These are phyloP conservation scores for Chaetomium sp. DNA, from an alignment of 2,329 filamentous ascomycete species.

Conservation along the genomic window DNA sequence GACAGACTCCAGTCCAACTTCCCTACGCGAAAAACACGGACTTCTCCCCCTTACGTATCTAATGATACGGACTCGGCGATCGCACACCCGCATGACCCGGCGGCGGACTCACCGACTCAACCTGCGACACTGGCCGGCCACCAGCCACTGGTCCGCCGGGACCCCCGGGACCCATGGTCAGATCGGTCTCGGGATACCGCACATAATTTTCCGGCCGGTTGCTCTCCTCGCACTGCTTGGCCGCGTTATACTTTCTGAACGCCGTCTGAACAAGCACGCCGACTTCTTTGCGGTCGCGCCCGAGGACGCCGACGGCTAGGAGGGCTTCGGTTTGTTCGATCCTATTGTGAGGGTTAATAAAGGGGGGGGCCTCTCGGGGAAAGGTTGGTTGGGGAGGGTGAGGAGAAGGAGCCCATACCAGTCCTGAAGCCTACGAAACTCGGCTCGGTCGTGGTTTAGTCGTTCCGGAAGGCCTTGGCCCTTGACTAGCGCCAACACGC, in stretches of 20 bases:
- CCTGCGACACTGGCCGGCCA: background rate
- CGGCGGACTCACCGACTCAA: background rate
- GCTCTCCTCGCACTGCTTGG: constrained; percentile 36
- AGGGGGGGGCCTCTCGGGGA: too few relatives aligned
- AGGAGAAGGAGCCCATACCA: constrained; percentile 26
- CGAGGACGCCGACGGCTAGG: constrained; percentile 36
- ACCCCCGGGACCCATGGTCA: background rate
- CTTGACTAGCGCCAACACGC: constrained; percentile 51
- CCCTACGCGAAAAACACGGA: background rate
- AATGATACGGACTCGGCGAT: background rate
- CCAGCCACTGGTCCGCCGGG: too few relatives aligned
- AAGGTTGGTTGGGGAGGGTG: too few relatives aligned
- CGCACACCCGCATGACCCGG: background rate
- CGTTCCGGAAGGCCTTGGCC: constrained; percentile 44
- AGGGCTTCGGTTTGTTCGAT: constrained; percentile 48
- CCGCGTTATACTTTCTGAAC: constrained; percentile 39
- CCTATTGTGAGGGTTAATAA: background rate
- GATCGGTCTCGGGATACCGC: background rate
- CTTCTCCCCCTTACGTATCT: background rate
- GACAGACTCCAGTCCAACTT: too few relatives aligned
- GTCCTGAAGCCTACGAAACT: constrained; percentile 42
- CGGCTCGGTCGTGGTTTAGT: constrained; percentile 40
- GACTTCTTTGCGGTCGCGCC: constrained; percentile 37
- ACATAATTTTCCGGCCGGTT: constrained; percentile 29
- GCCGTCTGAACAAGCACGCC: constrained; percentile 37